These are phyloP conservation scores for Asterionellopsis glacialis DNA, from an alignment of 108 stramenopile species.

Conservation along the genomic window DNA sequence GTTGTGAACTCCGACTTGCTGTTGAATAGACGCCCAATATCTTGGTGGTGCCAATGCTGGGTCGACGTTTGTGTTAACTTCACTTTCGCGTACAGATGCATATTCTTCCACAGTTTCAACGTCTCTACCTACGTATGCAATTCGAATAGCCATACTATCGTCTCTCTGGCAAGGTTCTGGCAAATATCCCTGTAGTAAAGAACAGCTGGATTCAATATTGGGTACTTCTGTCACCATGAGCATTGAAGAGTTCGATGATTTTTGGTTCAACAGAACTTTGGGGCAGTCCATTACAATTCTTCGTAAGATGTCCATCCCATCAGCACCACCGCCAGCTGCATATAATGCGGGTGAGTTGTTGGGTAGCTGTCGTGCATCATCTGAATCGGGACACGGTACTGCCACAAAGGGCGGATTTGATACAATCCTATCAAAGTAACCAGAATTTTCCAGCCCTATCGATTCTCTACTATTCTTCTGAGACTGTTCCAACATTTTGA, in stretches of 20 bases:
- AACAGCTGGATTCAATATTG: constrained; percentile 23
- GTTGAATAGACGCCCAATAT: constrained; percentile 9
- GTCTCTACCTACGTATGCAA: constrained; percentile 28
- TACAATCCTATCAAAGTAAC: constrained; percentile 15
- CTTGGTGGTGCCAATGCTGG: not conserved
- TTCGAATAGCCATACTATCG: not conserved
- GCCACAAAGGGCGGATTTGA: constrained; percentile 35
- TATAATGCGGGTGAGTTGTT: constrained; percentile 14
- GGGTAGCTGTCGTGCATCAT: too few relatives aligned
- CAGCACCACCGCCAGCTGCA: constrained; percentile 23
- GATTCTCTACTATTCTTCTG: too few relatives aligned
- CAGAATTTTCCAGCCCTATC: too few relatives aligned
- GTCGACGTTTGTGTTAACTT: constrained; percentile 5
- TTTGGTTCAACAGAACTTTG: constrained; percentile 1
- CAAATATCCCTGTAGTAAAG: not conserved
- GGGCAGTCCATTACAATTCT: constrained; percentile 6
- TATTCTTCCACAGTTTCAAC: constrained; percentile 27
- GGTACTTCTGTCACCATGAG: constrained; percentile 38
- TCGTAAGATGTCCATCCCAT: constrained; percentile 17
- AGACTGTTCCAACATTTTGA: not conserved
- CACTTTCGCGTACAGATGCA: constrained; percentile 17
- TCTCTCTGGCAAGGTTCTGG: not conserved
- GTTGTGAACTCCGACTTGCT: constrained; percentile 4
- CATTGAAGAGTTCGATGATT: not conserved
- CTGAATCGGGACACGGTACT: constrained; percentile 6